Percentiles rank a stretch among this genome's conserved stretches.
phyloP scores from a whole-genome alignment of 2,329 filamentous ascomycete genomes.

The Nigrospora oryzae region DNA sequence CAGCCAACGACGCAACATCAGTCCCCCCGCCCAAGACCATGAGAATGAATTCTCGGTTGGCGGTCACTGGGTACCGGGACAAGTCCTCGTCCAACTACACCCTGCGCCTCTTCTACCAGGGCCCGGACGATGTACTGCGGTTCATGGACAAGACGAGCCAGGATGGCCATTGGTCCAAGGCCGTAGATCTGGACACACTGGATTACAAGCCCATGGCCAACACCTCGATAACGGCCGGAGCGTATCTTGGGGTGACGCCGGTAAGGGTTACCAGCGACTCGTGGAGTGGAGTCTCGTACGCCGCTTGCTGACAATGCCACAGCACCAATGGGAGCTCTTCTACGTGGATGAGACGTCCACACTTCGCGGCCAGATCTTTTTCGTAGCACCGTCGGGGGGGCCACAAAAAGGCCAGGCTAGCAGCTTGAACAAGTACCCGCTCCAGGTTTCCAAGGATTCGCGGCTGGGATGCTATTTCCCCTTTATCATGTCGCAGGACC shows the following conservation, averaged over 20 bases:
- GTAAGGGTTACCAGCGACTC: conserved; percentile 5
- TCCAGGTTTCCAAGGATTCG: conserved; percentile 7
- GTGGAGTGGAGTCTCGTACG: not conserved
- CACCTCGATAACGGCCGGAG: conserved; percentile 10
- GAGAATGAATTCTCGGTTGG: conserved; percentile 10
- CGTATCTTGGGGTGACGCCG: conserved; percentile 6
- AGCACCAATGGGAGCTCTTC: conserved; percentile 12
- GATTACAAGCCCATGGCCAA: conserved; percentile 9
- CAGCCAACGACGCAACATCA: not conserved
- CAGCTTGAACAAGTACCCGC: conserved; percentile 10
- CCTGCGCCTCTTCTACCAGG: conserved; percentile 13
- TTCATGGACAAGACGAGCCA: conserved; percentile 10
- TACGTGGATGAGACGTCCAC: conserved; percentile 10
- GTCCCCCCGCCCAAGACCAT: conserved; percentile 5
- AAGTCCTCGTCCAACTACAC: conserved; percentile 7
- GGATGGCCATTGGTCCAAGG: conserved; percentile 9
- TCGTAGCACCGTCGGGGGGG: conserved; percentile 6
- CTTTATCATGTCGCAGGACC: conserved; percentile 12
- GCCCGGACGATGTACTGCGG: conserved; percentile 8
- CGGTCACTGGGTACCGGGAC: conserved; percentile 11
- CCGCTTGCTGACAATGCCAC: not conserved
- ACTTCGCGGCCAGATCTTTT: conserved; percentile 11
- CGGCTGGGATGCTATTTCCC: conserved; percentile 12
- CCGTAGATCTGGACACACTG: conserved; percentile 9
- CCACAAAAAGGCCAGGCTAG: conserved; percentile 7